These are phyloP conservation scores for Crithidia bombi DNA, from an alignment of 208 protist genomes.

Conservation along the genomic window DNA sequence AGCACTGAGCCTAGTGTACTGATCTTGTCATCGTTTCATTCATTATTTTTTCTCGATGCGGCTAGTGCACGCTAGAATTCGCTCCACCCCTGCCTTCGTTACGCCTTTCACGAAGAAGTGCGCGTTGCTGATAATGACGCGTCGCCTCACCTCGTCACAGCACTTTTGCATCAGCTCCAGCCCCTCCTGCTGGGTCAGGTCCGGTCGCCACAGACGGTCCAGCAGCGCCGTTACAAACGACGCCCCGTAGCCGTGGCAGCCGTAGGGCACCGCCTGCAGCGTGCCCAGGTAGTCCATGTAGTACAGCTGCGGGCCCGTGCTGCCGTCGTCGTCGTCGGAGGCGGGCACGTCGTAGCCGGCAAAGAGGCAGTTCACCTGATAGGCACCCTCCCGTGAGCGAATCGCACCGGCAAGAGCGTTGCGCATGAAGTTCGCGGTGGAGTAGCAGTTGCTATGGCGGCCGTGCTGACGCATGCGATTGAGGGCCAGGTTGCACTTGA, in stretches of 20 bases:
- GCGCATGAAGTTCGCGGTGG: constrained; percentile 90
- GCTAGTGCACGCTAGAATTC: constrained; percentile 67
- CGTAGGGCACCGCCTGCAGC: constrained; percentile 91
- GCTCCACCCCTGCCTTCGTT: constrained; percentile 84
- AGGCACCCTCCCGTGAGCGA: constrained; percentile 83
- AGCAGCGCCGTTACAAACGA: constrained; percentile 91
- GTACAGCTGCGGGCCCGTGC: constrained; percentile 82
- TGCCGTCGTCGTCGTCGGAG: constrained; percentile 68
- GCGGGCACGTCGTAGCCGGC: constrained; percentile 89
- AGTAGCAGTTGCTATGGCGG: constrained; percentile 72
- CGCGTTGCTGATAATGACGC: constrained; percentile 89
- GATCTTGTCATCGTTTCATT: too few relatives aligned
- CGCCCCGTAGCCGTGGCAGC: constrained; percentile 94
- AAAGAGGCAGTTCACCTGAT: constrained; percentile 91
- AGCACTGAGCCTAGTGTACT: too few relatives aligned
- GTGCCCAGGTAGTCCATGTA: constrained; percentile 96
- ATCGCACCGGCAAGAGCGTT: constrained; percentile 83
- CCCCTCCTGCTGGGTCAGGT: constrained; percentile 91
- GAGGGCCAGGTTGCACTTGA: constrained; percentile 91
- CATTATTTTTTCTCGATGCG: not conserved
- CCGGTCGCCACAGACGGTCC: constrained; percentile 90
- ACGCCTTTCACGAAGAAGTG: constrained; percentile 95
- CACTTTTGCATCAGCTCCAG: constrained; percentile 93
- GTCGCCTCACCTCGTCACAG: constrained; percentile 91
- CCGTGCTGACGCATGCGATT: constrained; percentile 89